A percentile compares a stretch with the other conserved stretches of the same genome.
These are phyloP conservation scores for Aurantiochytrium sp. DNA, from an alignment of 108 stramenopile species.

Conservation along the genomic window DNA sequence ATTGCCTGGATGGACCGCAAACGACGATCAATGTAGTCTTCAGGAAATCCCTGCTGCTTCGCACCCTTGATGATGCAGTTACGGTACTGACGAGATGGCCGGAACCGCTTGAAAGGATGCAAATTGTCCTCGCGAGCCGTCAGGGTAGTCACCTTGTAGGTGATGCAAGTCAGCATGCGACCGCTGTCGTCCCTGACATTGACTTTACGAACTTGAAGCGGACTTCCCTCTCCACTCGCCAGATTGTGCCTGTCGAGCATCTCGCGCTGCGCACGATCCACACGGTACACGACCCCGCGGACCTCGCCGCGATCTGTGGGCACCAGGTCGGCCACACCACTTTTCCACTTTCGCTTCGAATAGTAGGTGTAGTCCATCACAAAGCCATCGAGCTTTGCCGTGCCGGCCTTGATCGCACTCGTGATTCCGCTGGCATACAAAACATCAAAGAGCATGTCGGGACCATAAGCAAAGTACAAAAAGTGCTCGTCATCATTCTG, in stretches of 20 bases:
- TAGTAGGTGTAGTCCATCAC: neutral
- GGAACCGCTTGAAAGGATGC: neutral
- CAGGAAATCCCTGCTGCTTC: neutral
- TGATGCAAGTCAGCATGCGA: neutral
- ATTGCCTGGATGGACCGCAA: neutral
- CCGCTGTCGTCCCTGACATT: neutral
- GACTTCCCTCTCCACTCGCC: neutral
- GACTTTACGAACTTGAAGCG: neutral
- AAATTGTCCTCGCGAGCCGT: neutral
- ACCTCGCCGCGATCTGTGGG: neutral
- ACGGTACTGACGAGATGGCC: neutral
- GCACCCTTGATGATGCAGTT: slow-evolving; percentile 17
- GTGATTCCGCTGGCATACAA: slow-evolving; percentile 5
- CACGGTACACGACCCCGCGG: neutral
- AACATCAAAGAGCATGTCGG: neutral
- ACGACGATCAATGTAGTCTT: neutral
- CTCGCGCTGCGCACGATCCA: neutral
- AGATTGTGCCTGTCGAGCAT: neutral
- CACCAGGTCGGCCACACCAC: neutral
- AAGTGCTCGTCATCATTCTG: neutral
- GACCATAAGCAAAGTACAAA: slow-evolving; percentile 20
- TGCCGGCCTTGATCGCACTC: neutral
- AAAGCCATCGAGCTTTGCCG: neutral
- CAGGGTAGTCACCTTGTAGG: neutral
- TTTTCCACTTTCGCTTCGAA: neutral